phyloP scores from a whole-genome alignment of 2,329 filamentous ascomycete species.

The Sclerotinia subarctica region DNA sequence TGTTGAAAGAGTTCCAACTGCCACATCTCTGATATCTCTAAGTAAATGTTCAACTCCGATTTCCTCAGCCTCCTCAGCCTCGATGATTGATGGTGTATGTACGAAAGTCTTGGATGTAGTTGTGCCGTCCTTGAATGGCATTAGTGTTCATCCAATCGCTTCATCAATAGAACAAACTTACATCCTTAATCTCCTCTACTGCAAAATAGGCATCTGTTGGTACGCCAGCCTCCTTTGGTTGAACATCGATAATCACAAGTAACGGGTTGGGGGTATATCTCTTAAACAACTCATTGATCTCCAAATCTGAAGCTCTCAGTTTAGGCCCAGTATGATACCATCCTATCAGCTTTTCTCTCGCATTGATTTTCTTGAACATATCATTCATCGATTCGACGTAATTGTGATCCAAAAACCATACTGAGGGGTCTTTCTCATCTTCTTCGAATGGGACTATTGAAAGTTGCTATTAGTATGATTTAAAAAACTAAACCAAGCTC shows the following conservation, averaged over 20 bases:
- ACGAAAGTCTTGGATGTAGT: conserved; percentile 97
- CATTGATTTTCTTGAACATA: conserved; percentile 99
- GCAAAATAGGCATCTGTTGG: conserved; percentile 99
- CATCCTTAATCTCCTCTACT: conserved; percentile 99
- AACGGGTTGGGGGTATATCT: conserved; percentile 95
- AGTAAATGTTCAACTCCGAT: conserved; percentile 98
- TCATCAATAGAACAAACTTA: conserved; percentile 46
- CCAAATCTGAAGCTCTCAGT: conserved; percentile 89
- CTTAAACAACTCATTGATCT: conserved; percentile 99
- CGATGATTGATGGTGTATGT: conserved; percentile 96
- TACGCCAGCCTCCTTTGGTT: conserved; percentile 95
- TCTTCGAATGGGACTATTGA: conserved; percentile 90
- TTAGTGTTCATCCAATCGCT: conserved; percentile 21
- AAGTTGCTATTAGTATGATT: conserved; percentile 29
- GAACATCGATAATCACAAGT: conserved; percentile 96
- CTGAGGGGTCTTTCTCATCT: conserved; percentile 96
- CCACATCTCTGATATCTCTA: conserved; percentile 96
- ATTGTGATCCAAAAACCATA: conserved; percentile 99
- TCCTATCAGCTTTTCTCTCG: conserved; percentile 95
- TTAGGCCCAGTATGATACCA: conserved; percentile 99
- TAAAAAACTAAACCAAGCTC: neutral
- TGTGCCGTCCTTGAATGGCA: conserved; percentile 73
- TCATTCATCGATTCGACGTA: conserved; percentile 99
- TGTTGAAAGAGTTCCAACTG: conserved; percentile 92
- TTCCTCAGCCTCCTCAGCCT: conserved; percentile 97